A percentile compares a stretch with the other conserved stretches of the same genome.
Conservation (phyloP, 768 basidiomycete genomes). For the Calocera cornea region DNA sequence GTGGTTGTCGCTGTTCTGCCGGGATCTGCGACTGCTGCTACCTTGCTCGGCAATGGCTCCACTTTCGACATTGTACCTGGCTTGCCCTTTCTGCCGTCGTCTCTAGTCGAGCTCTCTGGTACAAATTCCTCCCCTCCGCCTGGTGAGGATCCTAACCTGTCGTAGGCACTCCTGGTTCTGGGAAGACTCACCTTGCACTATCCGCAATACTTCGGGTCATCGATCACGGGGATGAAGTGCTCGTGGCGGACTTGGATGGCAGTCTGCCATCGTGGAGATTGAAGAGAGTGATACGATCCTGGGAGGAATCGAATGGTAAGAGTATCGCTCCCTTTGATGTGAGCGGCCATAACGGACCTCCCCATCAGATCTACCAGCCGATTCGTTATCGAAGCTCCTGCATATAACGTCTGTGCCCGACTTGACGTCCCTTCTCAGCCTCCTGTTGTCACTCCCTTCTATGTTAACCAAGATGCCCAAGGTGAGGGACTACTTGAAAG, state of each 20-base stretch:
- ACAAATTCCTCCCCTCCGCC: neutral
- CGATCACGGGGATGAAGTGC: neutral
- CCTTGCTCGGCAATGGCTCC: neutral
- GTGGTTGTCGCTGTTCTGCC: neutral
- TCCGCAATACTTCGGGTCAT: neutral
- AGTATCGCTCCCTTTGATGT: neutral
- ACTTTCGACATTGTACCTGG: neutral
- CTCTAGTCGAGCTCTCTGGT: neutral
- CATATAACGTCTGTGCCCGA: neutral
- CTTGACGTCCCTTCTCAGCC: neutral
- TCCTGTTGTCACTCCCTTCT: neutral
- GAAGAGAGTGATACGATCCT: neutral
- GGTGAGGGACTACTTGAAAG: neutral
- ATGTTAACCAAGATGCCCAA: neutral
- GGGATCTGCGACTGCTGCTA: neutral
- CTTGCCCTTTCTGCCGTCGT: neutral
- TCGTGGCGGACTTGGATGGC: neutral
- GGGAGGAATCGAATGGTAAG: neutral
- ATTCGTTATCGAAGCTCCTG: neutral
- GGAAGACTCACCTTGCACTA: neutral
- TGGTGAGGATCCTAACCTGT: neutral
- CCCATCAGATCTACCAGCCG: neutral
- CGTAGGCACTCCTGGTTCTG: neutral
- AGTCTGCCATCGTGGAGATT: neutral
- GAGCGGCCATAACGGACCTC: neutral